A percentile compares a stretch with the other conserved stretches of the same genome.
These are phyloP conservation scores for Aspergillus pseudonomiae DNA, from an alignment of 2,329 filamentous ascomycete species.

Conservation along the genomic window DNA sequence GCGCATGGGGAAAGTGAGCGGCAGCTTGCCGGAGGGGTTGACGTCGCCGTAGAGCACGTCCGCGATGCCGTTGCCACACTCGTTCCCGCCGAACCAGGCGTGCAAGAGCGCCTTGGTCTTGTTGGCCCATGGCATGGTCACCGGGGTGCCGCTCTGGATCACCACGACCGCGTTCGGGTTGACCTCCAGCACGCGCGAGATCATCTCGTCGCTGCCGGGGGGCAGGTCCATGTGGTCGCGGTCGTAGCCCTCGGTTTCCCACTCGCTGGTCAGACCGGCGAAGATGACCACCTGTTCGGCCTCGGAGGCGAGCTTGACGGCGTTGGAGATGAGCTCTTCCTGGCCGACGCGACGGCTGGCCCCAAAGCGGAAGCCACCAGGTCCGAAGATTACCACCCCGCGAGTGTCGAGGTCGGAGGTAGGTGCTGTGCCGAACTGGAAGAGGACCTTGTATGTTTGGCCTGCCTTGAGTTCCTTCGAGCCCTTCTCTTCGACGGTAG, in stretches of 20 bases:
- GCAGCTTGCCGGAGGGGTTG: slow-evolving; percentile 75
- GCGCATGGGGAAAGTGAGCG: slow-evolving; percentile 70
- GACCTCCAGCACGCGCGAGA: slow-evolving; percentile 64
- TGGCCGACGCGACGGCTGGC: slow-evolving; percentile 62
- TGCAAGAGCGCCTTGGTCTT: slow-evolving; percentile 65
- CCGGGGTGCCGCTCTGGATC: slow-evolving; percentile 75
- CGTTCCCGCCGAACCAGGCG: slow-evolving; percentile 87
- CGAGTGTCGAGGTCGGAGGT: slow-evolving; percentile 59
- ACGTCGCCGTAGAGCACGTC: slow-evolving; percentile 75
- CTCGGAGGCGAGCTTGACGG: slow-evolving; percentile 67
- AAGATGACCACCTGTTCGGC: slow-evolving; percentile 79
- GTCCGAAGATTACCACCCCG: slow-evolving; percentile 55
- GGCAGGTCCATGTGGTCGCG: slow-evolving; percentile 61
- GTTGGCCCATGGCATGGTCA: slow-evolving; percentile 53
- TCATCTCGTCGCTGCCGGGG: slow-evolving; percentile 59
- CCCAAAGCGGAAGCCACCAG: slow-evolving; percentile 65
- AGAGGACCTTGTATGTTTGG: slow-evolving; percentile 60
- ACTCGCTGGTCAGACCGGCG: slow-evolving; percentile 76
- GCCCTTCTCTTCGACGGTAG: slow-evolving; percentile 66
- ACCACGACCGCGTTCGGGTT: slow-evolving; percentile 74
- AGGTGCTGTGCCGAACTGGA: slow-evolving; percentile 64
- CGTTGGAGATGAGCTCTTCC: slow-evolving; percentile 64
- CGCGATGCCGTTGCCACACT: slow-evolving; percentile 78
- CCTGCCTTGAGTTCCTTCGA: slow-evolving; percentile 61
- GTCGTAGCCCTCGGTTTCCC: slow-evolving; percentile 75